Percentiles rank a stretch among this genome's conserved stretches.
phyloP scores from a whole-genome alignment of 768 basidiomycete species.

The Trametes cingulata region DNA sequence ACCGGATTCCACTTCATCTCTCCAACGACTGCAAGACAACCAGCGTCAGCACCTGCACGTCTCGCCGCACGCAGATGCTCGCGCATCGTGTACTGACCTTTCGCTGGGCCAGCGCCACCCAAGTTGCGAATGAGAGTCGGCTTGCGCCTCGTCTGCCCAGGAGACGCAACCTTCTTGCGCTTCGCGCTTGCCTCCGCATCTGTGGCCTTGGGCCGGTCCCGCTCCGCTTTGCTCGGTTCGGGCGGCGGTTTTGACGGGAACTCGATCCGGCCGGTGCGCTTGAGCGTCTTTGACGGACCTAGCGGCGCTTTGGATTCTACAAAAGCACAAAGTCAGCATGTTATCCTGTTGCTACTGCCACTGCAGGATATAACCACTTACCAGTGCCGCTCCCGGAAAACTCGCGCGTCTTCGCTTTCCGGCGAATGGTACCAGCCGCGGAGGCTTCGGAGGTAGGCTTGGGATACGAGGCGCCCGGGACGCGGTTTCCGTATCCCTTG shows the following conservation, averaged over 20 bases:
- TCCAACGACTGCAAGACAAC: conserved; percentile 67
- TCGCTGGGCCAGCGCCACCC: conserved; percentile 63
- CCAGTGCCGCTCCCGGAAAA: conserved; percentile 44
- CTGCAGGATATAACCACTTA: conserved; percentile 30
- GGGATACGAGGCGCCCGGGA: conserved; percentile 53
- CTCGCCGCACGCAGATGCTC: background rate
- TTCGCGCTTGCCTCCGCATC: conserved; percentile 32
- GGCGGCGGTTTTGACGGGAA: conserved; percentile 41
- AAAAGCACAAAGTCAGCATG: background rate
- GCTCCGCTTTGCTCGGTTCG: conserved; percentile 21
- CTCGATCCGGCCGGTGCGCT: conserved; percentile 59
- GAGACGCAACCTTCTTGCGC: conserved; percentile 55
- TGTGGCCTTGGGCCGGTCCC: conserved; percentile 2
- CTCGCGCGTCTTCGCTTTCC: conserved; percentile 51
- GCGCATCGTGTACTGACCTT: conserved; percentile 50
- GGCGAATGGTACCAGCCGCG: conserved; percentile 61
- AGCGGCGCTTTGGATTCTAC: conserved; percentile 19
- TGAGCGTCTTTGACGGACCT: conserved; percentile 52
- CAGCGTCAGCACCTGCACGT: background rate
- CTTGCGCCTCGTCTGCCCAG: conserved; percentile 61
- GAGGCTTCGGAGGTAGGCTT: conserved; percentile 37
- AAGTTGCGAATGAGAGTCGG: conserved; percentile 89
- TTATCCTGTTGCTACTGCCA: background rate
- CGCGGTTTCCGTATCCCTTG: conserved; percentile 63
- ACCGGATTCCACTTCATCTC: conserved; percentile 98